phyloP scores from a whole-genome alignment of 306 rosid genomes.

The Hippophae rhamnoides region DNA sequence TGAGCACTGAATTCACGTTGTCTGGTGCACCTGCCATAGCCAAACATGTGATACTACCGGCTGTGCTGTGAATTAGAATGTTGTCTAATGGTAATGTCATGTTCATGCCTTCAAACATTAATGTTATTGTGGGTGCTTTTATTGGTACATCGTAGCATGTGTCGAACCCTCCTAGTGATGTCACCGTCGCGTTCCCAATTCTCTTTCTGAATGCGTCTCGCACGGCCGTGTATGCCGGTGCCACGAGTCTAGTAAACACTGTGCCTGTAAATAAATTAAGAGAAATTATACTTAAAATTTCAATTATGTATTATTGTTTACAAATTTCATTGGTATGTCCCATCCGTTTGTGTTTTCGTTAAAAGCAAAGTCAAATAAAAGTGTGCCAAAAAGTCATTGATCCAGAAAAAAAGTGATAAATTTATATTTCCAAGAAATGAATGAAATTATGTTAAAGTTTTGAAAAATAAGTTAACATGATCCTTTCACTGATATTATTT shows the following conservation, averaged over 20 bases:
- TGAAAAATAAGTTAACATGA: too few relatives aligned
- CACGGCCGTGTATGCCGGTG: slow-evolving; percentile 57
- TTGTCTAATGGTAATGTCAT: slow-evolving; percentile 76
- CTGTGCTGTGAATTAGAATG: slow-evolving; percentile 64
- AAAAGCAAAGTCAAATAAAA: too few relatives aligned
- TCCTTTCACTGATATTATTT: too few relatives aligned
- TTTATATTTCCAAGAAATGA: too few relatives aligned
- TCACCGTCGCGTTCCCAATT: slow-evolving; percentile 29
- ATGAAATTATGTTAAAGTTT: too few relatives aligned
- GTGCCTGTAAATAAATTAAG: slow-evolving; percentile 38
- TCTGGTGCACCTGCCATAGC: slow-evolving; percentile 83
- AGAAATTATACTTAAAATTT: too few relatives aligned
- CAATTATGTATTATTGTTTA: not conserved
- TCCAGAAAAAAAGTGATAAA: too few relatives aligned
- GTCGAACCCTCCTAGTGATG: slow-evolving; percentile 82
- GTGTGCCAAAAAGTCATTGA: too few relatives aligned
- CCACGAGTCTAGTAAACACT: slow-evolving; percentile 70
- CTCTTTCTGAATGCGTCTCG: slow-evolving; percentile 67
- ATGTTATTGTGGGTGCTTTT: slow-evolving; percentile 55
- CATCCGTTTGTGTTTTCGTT: too few relatives aligned
- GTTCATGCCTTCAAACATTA: slow-evolving; percentile 81
- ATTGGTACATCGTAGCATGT: slow-evolving; percentile 72
- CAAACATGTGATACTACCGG: slow-evolving; percentile 53
- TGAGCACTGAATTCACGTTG: slow-evolving; percentile 80
- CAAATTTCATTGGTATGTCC: not conserved